phyloP scores from a whole-genome alignment of 768 basidiomycete genomes.

The Pisolithus albus region DNA sequence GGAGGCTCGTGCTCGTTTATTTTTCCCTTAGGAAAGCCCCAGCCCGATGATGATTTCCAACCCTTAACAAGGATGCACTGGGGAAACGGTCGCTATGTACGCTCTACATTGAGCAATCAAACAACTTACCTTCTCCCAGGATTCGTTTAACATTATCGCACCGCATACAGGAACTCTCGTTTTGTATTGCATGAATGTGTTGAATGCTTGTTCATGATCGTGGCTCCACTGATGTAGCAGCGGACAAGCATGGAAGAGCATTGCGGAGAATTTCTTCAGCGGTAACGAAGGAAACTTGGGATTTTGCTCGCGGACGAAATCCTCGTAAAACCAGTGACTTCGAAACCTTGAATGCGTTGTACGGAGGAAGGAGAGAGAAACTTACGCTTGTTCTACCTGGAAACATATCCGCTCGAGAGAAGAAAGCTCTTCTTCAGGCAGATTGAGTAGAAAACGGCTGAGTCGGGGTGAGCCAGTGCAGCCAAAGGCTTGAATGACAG shows the following conservation, averaged over 20 bases:
- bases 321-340: slow-evolving; percentile 99
- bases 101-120: slow-evolving; percentile 6
- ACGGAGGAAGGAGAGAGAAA: slow-evolving; percentile 11
- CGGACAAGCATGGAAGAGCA: slow-evolving; percentile 82
- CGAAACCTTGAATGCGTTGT: slow-evolving; percentile 10
- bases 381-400: slow-evolving; percentile 98
- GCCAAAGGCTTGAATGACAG: slow-evolving; percentile 5
- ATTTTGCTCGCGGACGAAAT: slow-evolving; percentile 91
- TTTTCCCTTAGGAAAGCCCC: slow-evolving; percentile 99
- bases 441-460: slow-evolving; percentile 94
- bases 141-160: slow-evolving; percentile 88
- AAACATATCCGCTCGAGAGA: slow-evolving; percentile 94
- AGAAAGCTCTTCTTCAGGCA: slow-evolving; percentile 87
- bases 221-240: slow-evolving; percentile 75
- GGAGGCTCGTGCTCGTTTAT: slow-evolving; percentile 92
- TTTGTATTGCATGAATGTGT: slow-evolving; percentile 93
- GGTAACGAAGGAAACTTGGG: slow-evolving; percentile 80
- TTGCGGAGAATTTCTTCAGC: slow-evolving; percentile 89
- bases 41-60: slow-evolving; percentile 93
- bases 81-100: slow-evolving; percentile 6
- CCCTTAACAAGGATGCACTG: slow-evolving; percentile 98
- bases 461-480: slow-evolving; percentile 10
- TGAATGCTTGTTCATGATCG: slow-evolving; percentile 81
- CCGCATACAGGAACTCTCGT: slow-evolving; percentile 96
- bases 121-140: slow-evolving; percentile 79